phyloP scores from a whole-genome alignment of 192 early-diverging fungal genomes.

The Entomortierella chlamydospora region DNA sequence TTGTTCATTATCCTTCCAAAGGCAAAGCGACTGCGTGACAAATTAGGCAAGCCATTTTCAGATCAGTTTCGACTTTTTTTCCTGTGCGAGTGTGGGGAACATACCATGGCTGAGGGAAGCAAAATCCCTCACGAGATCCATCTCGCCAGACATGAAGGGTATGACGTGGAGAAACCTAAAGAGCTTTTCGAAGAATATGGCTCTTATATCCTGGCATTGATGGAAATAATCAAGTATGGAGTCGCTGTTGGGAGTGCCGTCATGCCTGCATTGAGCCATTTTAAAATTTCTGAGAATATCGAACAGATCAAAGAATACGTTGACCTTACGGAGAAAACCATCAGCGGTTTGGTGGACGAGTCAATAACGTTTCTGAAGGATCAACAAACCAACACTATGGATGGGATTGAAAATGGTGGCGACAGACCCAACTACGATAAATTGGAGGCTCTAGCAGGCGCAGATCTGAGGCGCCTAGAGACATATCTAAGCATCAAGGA shows the following conservation, averaged over 20 bases:
- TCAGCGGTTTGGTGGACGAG: neutral
- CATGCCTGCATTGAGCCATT: neutral
- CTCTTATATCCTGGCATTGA: conserved; percentile 14
- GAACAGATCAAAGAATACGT: neutral
- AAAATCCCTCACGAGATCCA: neutral
- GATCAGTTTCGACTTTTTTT: conserved; percentile 16
- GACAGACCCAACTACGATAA: neutral
- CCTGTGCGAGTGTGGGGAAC: conserved; percentile 24
- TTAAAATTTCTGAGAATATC: too few relatives aligned
- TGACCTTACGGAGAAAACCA: neutral
- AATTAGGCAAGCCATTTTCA: neutral
- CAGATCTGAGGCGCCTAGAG: conserved; percentile 12
- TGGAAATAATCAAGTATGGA: conserved; percentile 21
- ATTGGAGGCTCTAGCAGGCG: conserved; percentile 9
- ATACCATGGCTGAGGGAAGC: neutral
- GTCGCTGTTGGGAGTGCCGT: neutral
- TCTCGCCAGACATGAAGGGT: conserved; percentile 23
- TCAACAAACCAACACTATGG: neutral
- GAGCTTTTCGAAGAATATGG: conserved; percentile 36
- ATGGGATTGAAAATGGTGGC: neutral
- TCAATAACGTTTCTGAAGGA: neutral
- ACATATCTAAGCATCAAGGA: conserved; percentile 1
- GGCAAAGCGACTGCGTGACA: neutral
- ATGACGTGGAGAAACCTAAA: conserved; percentile 1
- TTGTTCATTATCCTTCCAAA: conserved; percentile 18